These are phyloP conservation scores for Exserohilum rostratum DNA, from an alignment of 2,329 filamentous ascomycete species.

Conservation along the genomic window DNA sequence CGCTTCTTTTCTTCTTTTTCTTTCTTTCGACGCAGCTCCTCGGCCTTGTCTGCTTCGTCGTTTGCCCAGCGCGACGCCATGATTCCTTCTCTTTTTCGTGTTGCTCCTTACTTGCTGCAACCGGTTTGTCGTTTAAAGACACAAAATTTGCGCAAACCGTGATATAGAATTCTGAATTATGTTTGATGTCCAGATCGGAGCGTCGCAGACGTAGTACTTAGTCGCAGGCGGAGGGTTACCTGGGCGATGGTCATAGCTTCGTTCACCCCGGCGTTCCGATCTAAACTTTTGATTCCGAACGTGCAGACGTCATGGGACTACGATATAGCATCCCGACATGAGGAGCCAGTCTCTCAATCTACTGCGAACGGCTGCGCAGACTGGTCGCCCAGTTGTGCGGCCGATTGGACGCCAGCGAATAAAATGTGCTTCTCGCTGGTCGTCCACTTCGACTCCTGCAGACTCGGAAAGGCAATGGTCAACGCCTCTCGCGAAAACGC, in stretches of 20 bases:
- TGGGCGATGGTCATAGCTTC: slow-evolving; percentile 42
- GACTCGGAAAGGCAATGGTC: slow-evolving; percentile 71
- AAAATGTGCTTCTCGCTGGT: slow-evolving; percentile 47
- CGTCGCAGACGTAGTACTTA: not conserved
- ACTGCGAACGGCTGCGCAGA: slow-evolving; percentile 30
- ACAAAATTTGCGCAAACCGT: not conserved
- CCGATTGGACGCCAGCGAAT: slow-evolving; percentile 7
- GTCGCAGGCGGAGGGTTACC: slow-evolving; percentile 7
- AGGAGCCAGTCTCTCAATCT: slow-evolving; percentile 37
- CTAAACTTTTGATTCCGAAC: slow-evolving; percentile 32
- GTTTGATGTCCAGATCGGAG: not conserved
- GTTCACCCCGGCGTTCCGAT: slow-evolving; percentile 36
- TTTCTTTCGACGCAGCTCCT: slow-evolving; percentile 72
- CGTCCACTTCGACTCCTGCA: slow-evolving; percentile 24
- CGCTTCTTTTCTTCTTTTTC: slow-evolving; percentile 92
- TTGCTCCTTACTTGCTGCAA: not conserved
- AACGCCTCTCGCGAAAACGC: slow-evolving; percentile 85
- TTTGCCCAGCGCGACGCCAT: slow-evolving; percentile 85
- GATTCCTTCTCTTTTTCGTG: slow-evolving; percentile 26
- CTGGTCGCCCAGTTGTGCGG: slow-evolving; percentile 16
- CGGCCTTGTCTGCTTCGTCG: slow-evolving; percentile 77
- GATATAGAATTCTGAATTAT: not conserved
- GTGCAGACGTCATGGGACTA: slow-evolving; percentile 42
- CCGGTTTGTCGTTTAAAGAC: not conserved
- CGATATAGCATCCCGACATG: slow-evolving; percentile 36